Percentiles rank a stretch among this genome's conserved stretches.
phyloP scores from a whole-genome alignment of 2,329 filamentous ascomycete species.

The Fusarium phyllophilum region DNA sequence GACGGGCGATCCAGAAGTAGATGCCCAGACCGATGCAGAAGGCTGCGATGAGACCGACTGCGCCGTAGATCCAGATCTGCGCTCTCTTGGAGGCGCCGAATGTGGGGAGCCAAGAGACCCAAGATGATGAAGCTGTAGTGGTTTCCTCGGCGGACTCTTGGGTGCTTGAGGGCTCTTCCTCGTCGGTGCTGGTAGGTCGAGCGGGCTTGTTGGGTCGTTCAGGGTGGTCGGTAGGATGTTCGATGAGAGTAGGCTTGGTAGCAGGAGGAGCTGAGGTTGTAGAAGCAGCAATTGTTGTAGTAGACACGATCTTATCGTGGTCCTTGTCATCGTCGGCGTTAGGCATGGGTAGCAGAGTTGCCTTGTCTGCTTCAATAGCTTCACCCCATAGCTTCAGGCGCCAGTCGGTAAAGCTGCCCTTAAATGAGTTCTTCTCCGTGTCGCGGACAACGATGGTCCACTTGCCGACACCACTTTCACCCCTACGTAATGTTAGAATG shows the following conservation, averaged over 20 bases:
- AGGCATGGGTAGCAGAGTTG: constrained; percentile 82
- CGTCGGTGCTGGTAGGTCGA: constrained; percentile 50
- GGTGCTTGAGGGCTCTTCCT: constrained; percentile 46
- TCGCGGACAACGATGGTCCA: constrained; percentile 96
- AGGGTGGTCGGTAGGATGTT: constrained; percentile 69
- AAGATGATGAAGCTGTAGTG: constrained; percentile 70
- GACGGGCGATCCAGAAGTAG: constrained; percentile 83
- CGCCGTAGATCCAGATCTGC: constrained; percentile 92
- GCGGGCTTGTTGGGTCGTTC: constrained; percentile 67
- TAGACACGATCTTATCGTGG: constrained; percentile 73
- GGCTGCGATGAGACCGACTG: constrained; percentile 81
- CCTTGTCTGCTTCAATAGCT: constrained; percentile 77
- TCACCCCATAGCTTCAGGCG: constrained; percentile 95
- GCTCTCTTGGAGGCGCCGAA: constrained; percentile 89
- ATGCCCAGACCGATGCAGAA: constrained; percentile 85
- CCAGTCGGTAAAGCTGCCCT: constrained; percentile 88
- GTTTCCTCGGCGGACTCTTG: constrained; percentile 50
- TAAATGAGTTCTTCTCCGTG: constrained; percentile 77
- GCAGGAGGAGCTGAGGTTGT: constrained; percentile 65
- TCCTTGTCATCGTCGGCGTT: constrained; percentile 85
- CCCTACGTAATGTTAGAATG: constrained; percentile 65
- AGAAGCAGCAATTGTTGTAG: constrained; percentile 65
- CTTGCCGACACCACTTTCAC: constrained; percentile 84
- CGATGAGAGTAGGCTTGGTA: constrained; percentile 56
- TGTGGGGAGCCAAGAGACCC: constrained; percentile 88